Conservation (phyloP, 306 rosid genomes). For the Comarum palustre region DNA sequence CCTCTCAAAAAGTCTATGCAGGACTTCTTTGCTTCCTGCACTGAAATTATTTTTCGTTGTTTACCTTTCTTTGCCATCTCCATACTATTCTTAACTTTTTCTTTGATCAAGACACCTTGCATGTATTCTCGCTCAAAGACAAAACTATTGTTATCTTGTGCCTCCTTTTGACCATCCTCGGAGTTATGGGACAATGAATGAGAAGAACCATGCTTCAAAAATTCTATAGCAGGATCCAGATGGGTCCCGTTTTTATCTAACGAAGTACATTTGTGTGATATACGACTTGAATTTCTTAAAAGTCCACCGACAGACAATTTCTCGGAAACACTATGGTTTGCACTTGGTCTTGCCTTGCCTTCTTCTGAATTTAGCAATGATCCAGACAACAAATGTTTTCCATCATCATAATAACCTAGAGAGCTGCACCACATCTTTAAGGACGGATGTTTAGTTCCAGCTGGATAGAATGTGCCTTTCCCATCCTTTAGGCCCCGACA, state of each 20-base stretch:
- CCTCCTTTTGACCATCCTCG: conserved; percentile 42
- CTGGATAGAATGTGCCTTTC: conserved; percentile 80
- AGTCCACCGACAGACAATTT: conserved; percentile 40
- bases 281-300: conserved; percentile 39
- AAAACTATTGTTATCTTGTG: conserved; percentile 21
- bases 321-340: conserved; percentile 59
- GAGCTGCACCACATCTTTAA: conserved; percentile 55
- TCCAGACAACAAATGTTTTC: conserved; percentile 22
- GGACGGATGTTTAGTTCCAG: conserved; percentile 63
- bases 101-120: conserved; percentile 86
- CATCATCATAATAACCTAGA: conserved; percentile 30
- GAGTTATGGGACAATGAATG: conserved; percentile 26
- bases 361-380: conserved; percentile 34
- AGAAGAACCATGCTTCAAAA: conserved; percentile 36
- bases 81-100: conserved; percentile 43
- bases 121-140: conserved; percentile 80
- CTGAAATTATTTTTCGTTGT: conserved; percentile 40
- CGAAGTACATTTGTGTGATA: conserved; percentile 45
- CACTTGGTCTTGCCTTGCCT: conserved; percentile 30
- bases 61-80: conserved; percentile 42
- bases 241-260: conserved; percentile 34
- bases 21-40: conserved; percentile 48
- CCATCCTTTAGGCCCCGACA: conserved; percentile 86
- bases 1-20: conserved; percentile 32
- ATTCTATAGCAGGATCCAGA: conserved; percentile 33